These are phyloP conservation scores for Penicillium griseofulvum DNA, from an alignment of 2,329 filamentous ascomycete species.

Conservation along the genomic window DNA sequence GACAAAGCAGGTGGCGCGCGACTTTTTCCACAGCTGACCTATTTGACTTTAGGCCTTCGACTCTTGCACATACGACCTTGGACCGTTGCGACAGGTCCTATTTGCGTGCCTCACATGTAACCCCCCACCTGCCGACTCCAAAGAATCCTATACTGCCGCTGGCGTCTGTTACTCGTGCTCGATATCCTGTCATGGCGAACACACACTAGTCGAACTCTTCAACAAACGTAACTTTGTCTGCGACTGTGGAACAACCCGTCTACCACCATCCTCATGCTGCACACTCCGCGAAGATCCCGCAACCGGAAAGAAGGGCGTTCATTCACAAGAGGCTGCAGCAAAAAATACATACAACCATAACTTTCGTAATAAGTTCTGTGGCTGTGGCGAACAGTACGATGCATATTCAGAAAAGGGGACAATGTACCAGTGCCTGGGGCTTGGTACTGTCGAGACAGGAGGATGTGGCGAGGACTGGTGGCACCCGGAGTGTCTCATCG, in stretches of 20 bases:
- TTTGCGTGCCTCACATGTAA: slow-evolving; percentile 95
- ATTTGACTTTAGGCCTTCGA: slow-evolving; percentile 71
- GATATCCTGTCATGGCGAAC: slow-evolving; percentile 93
- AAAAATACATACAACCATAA: slow-evolving; percentile 93
- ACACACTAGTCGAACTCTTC: slow-evolving; percentile 92
- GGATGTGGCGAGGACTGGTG: slow-evolving; percentile 98
- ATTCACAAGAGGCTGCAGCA: slow-evolving; percentile 67
- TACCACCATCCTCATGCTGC: slow-evolving; percentile 70
- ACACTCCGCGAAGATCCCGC: slow-evolving; percentile 67
- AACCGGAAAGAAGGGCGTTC: slow-evolving; percentile 76
- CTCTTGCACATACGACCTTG: slow-evolving; percentile 85
- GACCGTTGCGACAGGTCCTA: slow-evolving; percentile 79
- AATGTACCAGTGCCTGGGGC: slow-evolving; percentile 94
- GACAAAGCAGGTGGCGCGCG: background rate
- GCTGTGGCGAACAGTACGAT: slow-evolving; percentile 83
- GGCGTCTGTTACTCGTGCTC: slow-evolving; percentile 97
- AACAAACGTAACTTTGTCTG: slow-evolving; percentile 93
- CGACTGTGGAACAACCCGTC: slow-evolving; percentile 86
- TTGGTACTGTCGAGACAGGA: slow-evolving; percentile 75
- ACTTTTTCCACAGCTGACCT: slow-evolving; percentile 14
- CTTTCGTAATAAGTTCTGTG: slow-evolving; percentile 89
- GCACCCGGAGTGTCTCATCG: slow-evolving; percentile 88
- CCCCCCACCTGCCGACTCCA: slow-evolving; percentile 64
- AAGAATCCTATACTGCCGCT: slow-evolving; percentile 67
- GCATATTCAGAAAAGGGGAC: slow-evolving; percentile 87